These are phyloP conservation scores for Fusarium torreyae DNA, from an alignment of 2,329 filamentous ascomycete genomes.

Conservation along the genomic window DNA sequence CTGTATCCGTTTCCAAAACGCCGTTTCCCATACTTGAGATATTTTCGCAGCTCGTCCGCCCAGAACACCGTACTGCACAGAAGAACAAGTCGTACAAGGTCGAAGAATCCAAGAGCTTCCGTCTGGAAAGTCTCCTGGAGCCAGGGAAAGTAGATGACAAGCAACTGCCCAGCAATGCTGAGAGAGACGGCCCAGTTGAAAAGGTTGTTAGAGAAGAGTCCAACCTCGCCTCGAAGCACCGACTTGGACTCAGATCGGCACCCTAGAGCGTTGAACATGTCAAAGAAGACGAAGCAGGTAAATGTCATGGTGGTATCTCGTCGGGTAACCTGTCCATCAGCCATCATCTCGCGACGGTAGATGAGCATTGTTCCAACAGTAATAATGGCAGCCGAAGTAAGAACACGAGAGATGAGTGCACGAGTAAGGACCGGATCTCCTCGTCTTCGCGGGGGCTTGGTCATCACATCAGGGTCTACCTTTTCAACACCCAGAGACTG, in stretches of 20 bases:
- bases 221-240: slow-evolving; percentile 86
- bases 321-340: slow-evolving; percentile 85
- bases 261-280: slow-evolving; percentile 98
- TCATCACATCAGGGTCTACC: slow-evolving; percentile 96
- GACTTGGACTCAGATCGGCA: slow-evolving; percentile 95
- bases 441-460: slow-evolving; percentile 84
- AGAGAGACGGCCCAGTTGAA: slow-evolving; percentile 97
- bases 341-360: slow-evolving; percentile 91
- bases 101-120: slow-evolving; percentile 81
- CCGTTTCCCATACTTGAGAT: slow-evolving; percentile 73
- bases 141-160: slow-evolving; percentile 96
- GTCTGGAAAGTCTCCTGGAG: slow-evolving; percentile 97
- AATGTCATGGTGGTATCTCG: slow-evolving; percentile 99
- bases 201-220: slow-evolving; percentile 87
- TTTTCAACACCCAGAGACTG: slow-evolving; percentile 97
- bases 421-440: slow-evolving; percentile 92
- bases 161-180: slow-evolving; percentile 85
- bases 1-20: slow-evolving; percentile 75
- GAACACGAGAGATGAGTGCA: slow-evolving; percentile 84
- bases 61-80: slow-evolving; percentile 94
- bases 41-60: slow-evolving; percentile 93
- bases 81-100: slow-evolving; percentile 79
- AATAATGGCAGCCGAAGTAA: slow-evolving; percentile 90
- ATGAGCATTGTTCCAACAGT: slow-evolving; percentile 93
- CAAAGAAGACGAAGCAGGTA: slow-evolving; percentile 98